These are phyloP conservation scores for Erodium chrysanthum DNA, from an alignment of 441 rosid genomes.

Conservation along the genomic window DNA sequence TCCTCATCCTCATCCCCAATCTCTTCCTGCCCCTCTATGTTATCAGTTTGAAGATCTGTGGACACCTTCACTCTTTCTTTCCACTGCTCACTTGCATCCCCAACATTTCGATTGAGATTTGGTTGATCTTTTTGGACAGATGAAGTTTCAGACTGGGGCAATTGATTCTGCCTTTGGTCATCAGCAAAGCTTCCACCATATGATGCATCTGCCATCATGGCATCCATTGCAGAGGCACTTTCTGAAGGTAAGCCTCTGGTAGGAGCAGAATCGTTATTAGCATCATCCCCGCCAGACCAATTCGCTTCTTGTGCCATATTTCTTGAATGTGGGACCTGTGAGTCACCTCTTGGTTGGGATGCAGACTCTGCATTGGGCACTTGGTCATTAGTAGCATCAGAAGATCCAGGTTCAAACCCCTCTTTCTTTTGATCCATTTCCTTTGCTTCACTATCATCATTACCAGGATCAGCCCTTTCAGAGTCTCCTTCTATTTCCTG, in stretches of 20 bases:
- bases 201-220: conserved; percentile 42
- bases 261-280: conserved; percentile 40
- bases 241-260: conserved; percentile 43
- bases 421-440: conserved; percentile 32
- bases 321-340: conserved; percentile 38
- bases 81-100: conserved; percentile 87
- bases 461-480: conserved; percentile 33
- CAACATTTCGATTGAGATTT: conserved; percentile 74
- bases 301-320: conserved; percentile 45
- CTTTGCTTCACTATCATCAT: conserved; percentile 36
- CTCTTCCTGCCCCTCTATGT: conserved; percentile 26
- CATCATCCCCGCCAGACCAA: conserved; percentile 34
- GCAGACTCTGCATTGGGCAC: conserved; percentile 47
- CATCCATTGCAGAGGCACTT: conserved; percentile 40
- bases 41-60: conserved; percentile 49
- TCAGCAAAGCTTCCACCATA: conserved; percentile 46
- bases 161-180: conserved; percentile 31
- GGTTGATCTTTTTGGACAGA: conserved; percentile 40
- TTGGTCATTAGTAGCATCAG: conserved; percentile 30
- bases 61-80: conserved; percentile 80
- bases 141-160: conserved; percentile 40
- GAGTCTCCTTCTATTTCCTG: conserved; percentile 36
- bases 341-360: conserved; percentile 41
- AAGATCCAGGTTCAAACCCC: conserved; percentile 32
- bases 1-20: conserved; percentile 58